phyloP scores from a whole-genome alignment of 2,329 filamentous ascomycete species.

The Apiospora saccharicola region DNA sequence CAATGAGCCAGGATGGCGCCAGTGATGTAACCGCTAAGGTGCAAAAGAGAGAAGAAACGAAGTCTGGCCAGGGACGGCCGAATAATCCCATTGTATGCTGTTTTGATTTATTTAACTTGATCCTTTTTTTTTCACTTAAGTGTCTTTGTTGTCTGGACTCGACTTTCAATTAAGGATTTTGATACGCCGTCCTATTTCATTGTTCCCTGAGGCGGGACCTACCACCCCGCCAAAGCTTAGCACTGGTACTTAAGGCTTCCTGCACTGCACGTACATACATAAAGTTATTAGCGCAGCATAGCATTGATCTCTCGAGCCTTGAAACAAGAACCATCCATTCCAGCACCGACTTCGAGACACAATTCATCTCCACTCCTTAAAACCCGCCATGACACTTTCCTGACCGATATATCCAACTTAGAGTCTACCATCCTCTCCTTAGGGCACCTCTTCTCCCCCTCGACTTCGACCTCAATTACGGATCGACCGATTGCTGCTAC shows the following conservation, averaged over 20 bases:
- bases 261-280: not conserved
- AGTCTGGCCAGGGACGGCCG: not conserved
- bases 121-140: not conserved
- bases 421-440: not conserved
- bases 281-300: conserved; percentile 5
- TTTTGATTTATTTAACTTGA: too few species aligned
- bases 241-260: conserved; percentile 2
- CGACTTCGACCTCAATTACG: not conserved
- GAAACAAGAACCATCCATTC: conserved; percentile 22
- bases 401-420: conserved; percentile 1
- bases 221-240: conserved; percentile 18
- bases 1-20: not conserved
- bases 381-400: conserved; percentile 18
- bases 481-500: conserved; percentile 15
- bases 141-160: conserved; percentile 1
- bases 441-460: not conserved
- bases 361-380: conserved; percentile 11
- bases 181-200: conserved; percentile 6
- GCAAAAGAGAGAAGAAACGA: not conserved
- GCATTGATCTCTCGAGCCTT: conserved; percentile 21
- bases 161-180: not conserved
- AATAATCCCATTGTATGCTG: not conserved
- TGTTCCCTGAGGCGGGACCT: conserved; percentile 1
- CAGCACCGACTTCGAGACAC: conserved; percentile 17
- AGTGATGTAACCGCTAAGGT: not conserved